Conservation (phyloP, 805 yeast genomes). For the Ogataea saltuana region DNA sequence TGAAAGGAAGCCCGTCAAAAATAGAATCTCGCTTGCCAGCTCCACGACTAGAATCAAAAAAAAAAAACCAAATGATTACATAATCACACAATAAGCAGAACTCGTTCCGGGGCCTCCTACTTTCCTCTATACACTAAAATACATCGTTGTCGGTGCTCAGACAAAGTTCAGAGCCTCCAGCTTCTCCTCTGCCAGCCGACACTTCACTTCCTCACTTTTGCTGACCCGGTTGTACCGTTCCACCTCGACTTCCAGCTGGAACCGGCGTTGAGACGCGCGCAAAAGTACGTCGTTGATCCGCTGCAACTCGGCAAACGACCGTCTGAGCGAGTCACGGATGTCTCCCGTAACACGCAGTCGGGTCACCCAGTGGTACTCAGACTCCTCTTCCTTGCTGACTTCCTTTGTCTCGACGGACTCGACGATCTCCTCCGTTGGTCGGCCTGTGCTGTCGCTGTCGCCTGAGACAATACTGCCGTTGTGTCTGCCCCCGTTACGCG, state of each 20-base stretch:
- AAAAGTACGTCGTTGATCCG: conserved; percentile 22
- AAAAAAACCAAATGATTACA: no score
- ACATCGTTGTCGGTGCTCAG: conserved; percentile 15
- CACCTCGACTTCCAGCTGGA: conserved; percentile 32
- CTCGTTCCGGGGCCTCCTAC: no score
- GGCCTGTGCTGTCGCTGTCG: no score
- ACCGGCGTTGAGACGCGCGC: conserved; percentile 18
- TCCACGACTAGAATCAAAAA: no score
- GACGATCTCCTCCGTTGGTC: no score
- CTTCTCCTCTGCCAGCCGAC: conserved; percentile 42
- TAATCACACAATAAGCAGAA: no score
- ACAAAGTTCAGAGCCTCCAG: conserved; percentile 49
- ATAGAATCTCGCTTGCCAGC: no score
- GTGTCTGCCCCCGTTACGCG: background rate
- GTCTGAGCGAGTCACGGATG: conserved; percentile 15
- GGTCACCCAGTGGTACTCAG: conserved; percentile 33
- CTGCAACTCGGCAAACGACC: conserved; percentile 28
- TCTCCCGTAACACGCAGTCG: conserved; percentile 28
- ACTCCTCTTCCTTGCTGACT: conserved; percentile 7
- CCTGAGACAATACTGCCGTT: background rate
- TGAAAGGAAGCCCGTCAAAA: no score
- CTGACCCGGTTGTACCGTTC: conserved; percentile 28
- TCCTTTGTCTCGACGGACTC: no score
- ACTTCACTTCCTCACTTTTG: conserved; percentile 29
- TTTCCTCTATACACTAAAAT: no score